phyloP scores from a whole-genome alignment of 768 basidiomycete species.

The Pleurotus platypus region DNA sequence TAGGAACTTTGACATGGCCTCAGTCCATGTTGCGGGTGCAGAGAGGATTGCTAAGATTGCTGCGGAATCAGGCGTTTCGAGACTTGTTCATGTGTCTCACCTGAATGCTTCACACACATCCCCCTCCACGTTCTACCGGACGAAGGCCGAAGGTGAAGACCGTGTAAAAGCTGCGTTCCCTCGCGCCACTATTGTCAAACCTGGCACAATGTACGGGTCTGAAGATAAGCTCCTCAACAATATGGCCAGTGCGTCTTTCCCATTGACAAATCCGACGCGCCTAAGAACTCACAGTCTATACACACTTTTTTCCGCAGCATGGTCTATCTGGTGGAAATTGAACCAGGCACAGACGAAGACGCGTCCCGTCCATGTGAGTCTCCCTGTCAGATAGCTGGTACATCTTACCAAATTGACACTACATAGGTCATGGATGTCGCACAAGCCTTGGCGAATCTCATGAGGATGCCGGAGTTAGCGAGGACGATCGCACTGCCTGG shows the following conservation, averaged over 20 bases:
- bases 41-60: slow-evolving; percentile 84
- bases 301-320: slow-evolving; percentile 45
- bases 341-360: slow-evolving; percentile 85
- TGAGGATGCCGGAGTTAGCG: slow-evolving; percentile 55
- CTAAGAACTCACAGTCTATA: slow-evolving; percentile 9
- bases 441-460: slow-evolving; percentile 80
- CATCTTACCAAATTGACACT: slow-evolving; percentile 7
- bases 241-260: slow-evolving; percentile 71
- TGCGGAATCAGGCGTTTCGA: slow-evolving; percentile 70
- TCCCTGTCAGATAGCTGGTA: neutral
- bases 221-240: slow-evolving; percentile 94
- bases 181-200: slow-evolving; percentile 83
- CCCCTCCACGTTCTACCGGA: slow-evolving; percentile 77
- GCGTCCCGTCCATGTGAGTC: slow-evolving; percentile 86
- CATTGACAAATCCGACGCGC: slow-evolving; percentile 10
- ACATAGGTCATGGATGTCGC: slow-evolving; percentile 89
- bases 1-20: slow-evolving; percentile 85
- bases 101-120: slow-evolving; percentile 84
- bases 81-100: slow-evolving; percentile 93
- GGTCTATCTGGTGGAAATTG: slow-evolving; percentile 92
- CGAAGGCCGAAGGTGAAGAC: slow-evolving; percentile 89
- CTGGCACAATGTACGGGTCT: slow-evolving; percentile 84
- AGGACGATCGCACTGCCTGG: slow-evolving; percentile 83
- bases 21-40: slow-evolving; percentile 81
- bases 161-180: slow-evolving; percentile 82